phyloP scores from a whole-genome alignment of 768 basidiomycete genomes.

The Serendipita sp. region DNA sequence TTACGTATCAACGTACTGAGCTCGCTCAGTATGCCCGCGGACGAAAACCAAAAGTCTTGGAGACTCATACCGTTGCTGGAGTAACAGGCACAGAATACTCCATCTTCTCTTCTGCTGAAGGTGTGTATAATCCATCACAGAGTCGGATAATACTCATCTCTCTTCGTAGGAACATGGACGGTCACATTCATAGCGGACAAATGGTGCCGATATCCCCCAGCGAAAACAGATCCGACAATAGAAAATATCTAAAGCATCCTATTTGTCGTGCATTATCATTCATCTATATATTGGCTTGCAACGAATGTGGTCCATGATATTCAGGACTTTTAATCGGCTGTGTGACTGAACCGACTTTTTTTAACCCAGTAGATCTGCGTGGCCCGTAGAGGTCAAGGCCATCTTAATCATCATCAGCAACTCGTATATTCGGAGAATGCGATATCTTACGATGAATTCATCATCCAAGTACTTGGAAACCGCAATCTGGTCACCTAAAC shows the following conservation, averaged over 20 bases:
- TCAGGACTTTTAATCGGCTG: no score
- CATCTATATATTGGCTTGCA: no score
- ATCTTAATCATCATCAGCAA: slow-evolving; percentile 35
- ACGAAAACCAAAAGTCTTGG: slow-evolving; percentile 62
- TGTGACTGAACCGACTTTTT: no score
- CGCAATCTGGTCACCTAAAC: slow-evolving; percentile 90
- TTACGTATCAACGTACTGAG: slow-evolving; percentile 83
- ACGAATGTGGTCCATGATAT: no score
- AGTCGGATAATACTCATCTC: neutral
- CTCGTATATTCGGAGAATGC: neutral
- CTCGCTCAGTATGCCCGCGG: slow-evolving; percentile 42
- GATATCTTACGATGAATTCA: slow-evolving; percentile 69
- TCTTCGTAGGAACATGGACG: slow-evolving; percentile 62
- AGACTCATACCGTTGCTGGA: slow-evolving; percentile 80
- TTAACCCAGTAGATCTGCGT: slow-evolving; percentile 72
- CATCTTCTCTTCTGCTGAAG: slow-evolving; percentile 83
- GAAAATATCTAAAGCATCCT: neutral
- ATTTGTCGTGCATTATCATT: no score
- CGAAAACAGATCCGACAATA: slow-evolving; percentile 30
- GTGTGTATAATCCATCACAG: slow-evolving; percentile 24
- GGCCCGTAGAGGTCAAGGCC: slow-evolving; percentile 89
- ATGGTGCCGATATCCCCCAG: slow-evolving; percentile 77
- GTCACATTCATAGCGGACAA: slow-evolving; percentile 83
- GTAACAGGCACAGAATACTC: slow-evolving; percentile 65
- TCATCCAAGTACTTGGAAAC: slow-evolving; percentile 96